Base-by-base conservation (phyloP, 2,329 filamentous ascomycete genomes). In the Mycosphaerella sp. region DNA sequence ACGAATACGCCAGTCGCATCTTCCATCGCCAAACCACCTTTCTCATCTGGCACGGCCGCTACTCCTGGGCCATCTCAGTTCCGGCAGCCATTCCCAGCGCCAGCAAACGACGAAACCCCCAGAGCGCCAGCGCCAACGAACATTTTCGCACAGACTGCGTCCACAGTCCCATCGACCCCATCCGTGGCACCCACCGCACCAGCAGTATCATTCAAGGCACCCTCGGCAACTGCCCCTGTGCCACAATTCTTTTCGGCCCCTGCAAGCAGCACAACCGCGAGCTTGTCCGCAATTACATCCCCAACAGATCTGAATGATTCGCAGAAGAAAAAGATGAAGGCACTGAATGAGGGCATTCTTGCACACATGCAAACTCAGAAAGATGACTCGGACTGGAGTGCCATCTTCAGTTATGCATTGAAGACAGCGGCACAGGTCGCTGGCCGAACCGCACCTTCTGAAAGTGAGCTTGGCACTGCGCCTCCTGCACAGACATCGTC, bases 291-390 rank as follows among this genome's bases (percentile, higher is more conserved):
- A 10, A n/a, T 8, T 13, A 37, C 47, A 14, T 10, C 44, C 14
- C 9, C 41, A 13, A 16, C 40, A 37, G 32, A 35, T 14, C 27
- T 49, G 10, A 40, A 34, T 35, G 45, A 40, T 2, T 41, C 45
- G 25, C 56, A 47, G 50, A 49, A 41, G 14, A 34, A 16, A n/a
- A 53, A 28, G 35, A 56, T 66, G 49, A 57, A 56, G 37, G 21
- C 50, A 17, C 56, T 67, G 12, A 67, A 67, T 49, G 55, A 63
- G 27, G 62, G 56, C 13, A 14, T 66, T 6, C 25, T 63, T n/a
- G 50, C 47, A 12, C 62, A 66, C 35, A 41, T 67, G 18, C 56
- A 53, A 25, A 55, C 40, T 8, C 56, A 60, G 41, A 56, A 64
- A 46, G 34, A 50, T 3, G 56, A 46, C n/a, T 44, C 54, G 28